phyloP scores from a whole-genome alignment of 352 stramenopile species.

The Globisporangium irregulare region DNA sequence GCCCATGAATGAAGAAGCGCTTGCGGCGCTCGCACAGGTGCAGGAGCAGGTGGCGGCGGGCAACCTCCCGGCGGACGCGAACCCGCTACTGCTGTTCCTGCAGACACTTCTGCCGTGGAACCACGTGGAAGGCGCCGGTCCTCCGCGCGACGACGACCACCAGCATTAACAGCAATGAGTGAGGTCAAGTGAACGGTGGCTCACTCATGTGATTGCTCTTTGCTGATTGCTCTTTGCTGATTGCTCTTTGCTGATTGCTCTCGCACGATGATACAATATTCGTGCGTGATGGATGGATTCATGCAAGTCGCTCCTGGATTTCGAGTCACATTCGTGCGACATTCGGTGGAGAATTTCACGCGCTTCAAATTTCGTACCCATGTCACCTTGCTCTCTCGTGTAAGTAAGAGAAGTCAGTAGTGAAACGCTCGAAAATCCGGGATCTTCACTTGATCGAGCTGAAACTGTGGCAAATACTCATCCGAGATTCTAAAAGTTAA shows the following conservation, averaged over 20 bases:
- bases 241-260: not conserved
- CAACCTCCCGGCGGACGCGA: slow-evolving; percentile 73
- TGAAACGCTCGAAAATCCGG: not conserved
- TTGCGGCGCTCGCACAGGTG: slow-evolving; percentile 49
- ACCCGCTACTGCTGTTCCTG: slow-evolving; percentile 81
- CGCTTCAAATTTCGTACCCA: slow-evolving; percentile 6
- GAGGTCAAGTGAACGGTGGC: not conserved
- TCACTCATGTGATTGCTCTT: not conserved
- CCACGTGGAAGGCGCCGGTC: slow-evolving; percentile 59
- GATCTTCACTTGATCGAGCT: not conserved
- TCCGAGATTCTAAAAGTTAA: not conserved
- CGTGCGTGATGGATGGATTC: not conserved
- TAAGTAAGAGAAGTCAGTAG: slow-evolving; percentile 2
- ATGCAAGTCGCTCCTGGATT: not conserved
- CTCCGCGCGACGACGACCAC: slow-evolving; percentile 7
- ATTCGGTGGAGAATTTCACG: not conserved
- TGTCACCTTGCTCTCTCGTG: not conserved
- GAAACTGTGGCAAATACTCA: slow-evolving; percentile 2
- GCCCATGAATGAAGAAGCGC: slow-evolving; percentile 52
- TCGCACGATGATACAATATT: not conserved
- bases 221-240: not conserved
- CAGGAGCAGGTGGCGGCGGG: slow-evolving; percentile 66
- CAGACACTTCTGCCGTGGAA: slow-evolving; percentile 87
- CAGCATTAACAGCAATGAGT: not conserved
- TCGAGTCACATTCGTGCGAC: slow-evolving; percentile 6